phyloP scores from a whole-genome alignment of 2,329 filamentous ascomycete species.

The Penicillium sp. region DNA sequence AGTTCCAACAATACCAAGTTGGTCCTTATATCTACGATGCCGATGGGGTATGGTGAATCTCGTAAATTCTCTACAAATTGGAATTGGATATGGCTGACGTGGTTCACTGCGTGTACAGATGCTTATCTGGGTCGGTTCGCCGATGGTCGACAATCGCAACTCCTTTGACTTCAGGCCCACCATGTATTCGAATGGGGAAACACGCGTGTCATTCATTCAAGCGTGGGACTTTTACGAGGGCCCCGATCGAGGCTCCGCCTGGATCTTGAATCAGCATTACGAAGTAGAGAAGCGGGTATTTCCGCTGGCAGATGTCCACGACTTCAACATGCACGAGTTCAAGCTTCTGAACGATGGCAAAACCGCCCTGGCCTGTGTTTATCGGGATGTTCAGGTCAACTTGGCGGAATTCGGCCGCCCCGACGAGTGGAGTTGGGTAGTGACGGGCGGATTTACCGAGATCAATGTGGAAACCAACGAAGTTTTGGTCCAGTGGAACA shows the following conservation, averaged over 20 bases:
- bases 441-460: conserved; percentile 37
- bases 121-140: conserved; percentile 47
- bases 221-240: conserved; percentile 29
- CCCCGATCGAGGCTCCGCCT: conserved; percentile 39
- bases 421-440: conserved; percentile 27
- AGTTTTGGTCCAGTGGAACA: conserved; percentile 36
- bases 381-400: conserved; percentile 19
- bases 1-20: conserved; percentile 40
- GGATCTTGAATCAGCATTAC: conserved; percentile 47
- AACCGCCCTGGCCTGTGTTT: conserved; percentile 30
- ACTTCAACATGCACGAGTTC: conserved; percentile 42
- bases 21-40: conserved; percentile 48
- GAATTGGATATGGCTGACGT: no score
- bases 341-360: conserved; percentile 34
- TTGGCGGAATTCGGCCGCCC: conserved; percentile 31
- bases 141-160: conserved; percentile 44
- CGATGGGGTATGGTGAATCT: conserved; percentile 35
- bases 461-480: conserved; percentile 33
- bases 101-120: conserved; percentile 23
- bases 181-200: conserved; percentile 38
- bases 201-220: conserved; percentile 47
- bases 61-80: no score
- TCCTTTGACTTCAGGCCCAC: conserved; percentile 46
- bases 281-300: conserved; percentile 39
- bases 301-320: conserved; percentile 23